phyloP scores from a whole-genome alignment of 257 asterid genomes.

The Cordia subcordata region DNA sequence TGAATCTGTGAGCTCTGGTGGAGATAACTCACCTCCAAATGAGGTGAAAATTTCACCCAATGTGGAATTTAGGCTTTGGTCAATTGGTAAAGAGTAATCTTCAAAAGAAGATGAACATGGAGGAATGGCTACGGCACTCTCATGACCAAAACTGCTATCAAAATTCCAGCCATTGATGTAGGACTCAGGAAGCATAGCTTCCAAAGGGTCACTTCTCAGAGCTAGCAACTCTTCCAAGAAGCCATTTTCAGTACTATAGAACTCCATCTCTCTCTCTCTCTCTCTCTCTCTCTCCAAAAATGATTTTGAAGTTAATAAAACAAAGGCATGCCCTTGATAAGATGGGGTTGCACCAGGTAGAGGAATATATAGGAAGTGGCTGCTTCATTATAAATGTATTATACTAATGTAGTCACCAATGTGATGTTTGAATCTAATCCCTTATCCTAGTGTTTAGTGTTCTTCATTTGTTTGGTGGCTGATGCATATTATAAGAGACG shows the following conservation, averaged over 20 bases:
- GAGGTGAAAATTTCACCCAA: constrained; percentile 21
- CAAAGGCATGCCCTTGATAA: constrained; percentile 10
- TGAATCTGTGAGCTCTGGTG: constrained; percentile 35
- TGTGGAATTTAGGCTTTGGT: constrained; percentile 15
- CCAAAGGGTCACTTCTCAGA: constrained; percentile 30
- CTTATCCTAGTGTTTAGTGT: no score
- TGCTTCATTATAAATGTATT: no score
- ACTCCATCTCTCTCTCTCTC: constrained; percentile 41
- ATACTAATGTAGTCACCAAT: no score
- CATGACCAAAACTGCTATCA: constrained; percentile 5
- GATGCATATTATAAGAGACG: no score
- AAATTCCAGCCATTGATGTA: constrained; percentile 13
- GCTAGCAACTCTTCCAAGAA: constrained; percentile 48
- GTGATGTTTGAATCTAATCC: no score
- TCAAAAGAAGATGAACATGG: constrained; percentile 18
- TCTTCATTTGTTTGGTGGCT: no score
- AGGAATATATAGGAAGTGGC: constrained; percentile 11
- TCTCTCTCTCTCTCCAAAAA: constrained; percentile 6
- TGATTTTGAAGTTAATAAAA: not conserved
- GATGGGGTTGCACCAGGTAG: constrained; percentile 18
- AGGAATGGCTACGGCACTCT: constrained; percentile 1
- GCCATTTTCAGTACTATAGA: constrained; percentile 25
- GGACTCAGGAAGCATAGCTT: constrained; percentile 19
- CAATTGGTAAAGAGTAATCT: constrained; percentile 24
- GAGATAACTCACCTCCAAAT: constrained; percentile 33